A percentile compares a stretch with the other conserved stretches of the same genome.
phyloP scores from a whole-genome alignment of 495 filamentous ascomycete species.

The Barbatosphaeria neglecta region DNA sequence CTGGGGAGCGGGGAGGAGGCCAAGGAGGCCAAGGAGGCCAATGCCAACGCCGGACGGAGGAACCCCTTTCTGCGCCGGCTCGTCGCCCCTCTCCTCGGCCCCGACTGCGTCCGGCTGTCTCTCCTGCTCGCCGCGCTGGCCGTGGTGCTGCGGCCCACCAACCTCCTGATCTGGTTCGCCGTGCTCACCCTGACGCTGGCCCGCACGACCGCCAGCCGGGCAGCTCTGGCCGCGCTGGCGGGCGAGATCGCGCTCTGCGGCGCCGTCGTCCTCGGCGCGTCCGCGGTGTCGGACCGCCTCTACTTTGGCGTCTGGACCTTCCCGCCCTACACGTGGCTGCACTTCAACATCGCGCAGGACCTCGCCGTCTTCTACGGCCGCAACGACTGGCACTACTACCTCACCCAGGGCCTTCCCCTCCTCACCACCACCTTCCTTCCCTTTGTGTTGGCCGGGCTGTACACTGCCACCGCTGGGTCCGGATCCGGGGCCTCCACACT shows the following conservation, averaged over 20 bases:
- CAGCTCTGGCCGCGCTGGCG: conserved; percentile 39
- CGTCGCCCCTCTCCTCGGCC: neutral
- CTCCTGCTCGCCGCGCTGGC: conserved; percentile 70
- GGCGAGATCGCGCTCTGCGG: conserved; percentile 60
- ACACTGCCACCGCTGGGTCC: conserved; percentile 27
- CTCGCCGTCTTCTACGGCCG: conserved; percentile 87
- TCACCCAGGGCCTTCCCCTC: conserved; percentile 79
- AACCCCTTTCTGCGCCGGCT: too few relatives aligned
- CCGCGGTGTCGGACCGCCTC: conserved; percentile 57
- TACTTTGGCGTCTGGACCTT: conserved; percentile 88
- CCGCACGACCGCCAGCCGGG: conserved; percentile 24
- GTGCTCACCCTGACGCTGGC: conserved; percentile 33
- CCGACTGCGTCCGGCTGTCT: conserved; percentile 48
- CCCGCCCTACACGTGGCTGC: conserved; percentile 75
- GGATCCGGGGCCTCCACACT: conserved; percentile 17
- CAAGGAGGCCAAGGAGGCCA: conserved; percentile 19
- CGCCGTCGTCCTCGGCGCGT: conserved; percentile 46
- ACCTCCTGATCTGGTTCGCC: conserved; percentile 71
- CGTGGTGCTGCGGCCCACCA: conserved; percentile 83
- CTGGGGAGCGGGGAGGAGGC: too few relatives aligned
- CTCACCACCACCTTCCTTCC: conserved; percentile 76
- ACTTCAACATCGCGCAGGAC: conserved; percentile 83
- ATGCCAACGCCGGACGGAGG: conserved; percentile 8
- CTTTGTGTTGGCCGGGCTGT: conserved; percentile 57
- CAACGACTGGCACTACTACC: conserved; percentile 87